phyloP scores from a whole-genome alignment of 2,329 filamentous ascomycete genomes.

The Decorospora gaudefroyi region DNA sequence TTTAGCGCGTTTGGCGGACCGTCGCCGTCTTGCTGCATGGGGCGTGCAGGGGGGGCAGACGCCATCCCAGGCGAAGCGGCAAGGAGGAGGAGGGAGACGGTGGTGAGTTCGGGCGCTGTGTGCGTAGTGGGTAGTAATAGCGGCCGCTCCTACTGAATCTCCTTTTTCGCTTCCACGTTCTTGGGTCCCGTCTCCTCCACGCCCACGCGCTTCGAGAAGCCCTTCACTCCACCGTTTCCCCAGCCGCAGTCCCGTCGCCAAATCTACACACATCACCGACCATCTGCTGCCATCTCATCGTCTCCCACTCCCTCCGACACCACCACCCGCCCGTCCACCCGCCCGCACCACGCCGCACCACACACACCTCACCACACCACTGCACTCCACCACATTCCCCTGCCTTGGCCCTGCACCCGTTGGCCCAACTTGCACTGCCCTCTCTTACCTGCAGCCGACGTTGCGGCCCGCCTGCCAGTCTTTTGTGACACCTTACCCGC shows the following conservation, averaged over 20 bases:
- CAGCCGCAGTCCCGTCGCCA: too few relatives aligned
- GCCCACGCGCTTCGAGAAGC: conserved; percentile 42
- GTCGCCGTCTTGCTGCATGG: conserved; percentile 32
- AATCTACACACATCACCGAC: too few relatives aligned
- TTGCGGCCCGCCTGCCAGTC: conserved; percentile 34
- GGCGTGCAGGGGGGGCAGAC: conserved; percentile 28
- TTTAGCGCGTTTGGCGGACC: conserved; percentile 30
- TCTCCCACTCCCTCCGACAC: not conserved
- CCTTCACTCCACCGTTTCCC: conserved; percentile 23
- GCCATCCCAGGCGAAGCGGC: conserved; percentile 33
- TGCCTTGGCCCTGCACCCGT: conserved; percentile 17
- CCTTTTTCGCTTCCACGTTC: conserved; percentile 43
- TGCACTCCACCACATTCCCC: conserved; percentile 6
- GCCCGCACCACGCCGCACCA: not conserved
- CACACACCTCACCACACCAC: conserved; percentile 4
- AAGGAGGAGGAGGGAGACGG: too few relatives aligned
- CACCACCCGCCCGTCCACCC: not conserved
- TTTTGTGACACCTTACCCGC: conserved; percentile 41
- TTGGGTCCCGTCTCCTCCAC: conserved; percentile 40
- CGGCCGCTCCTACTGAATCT: conserved; percentile 42
- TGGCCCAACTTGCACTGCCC: conserved; percentile 21
- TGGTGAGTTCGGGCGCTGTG: conserved; percentile 36
- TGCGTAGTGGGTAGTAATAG: conserved; percentile 40
- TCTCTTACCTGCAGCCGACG: conserved; percentile 41
- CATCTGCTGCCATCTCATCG: too few relatives aligned